These are phyloP conservation scores for Arthrobotrys sphaeroides DNA, from an alignment of 2,329 filamentous ascomycete genomes.

Conservation along the genomic window DNA sequence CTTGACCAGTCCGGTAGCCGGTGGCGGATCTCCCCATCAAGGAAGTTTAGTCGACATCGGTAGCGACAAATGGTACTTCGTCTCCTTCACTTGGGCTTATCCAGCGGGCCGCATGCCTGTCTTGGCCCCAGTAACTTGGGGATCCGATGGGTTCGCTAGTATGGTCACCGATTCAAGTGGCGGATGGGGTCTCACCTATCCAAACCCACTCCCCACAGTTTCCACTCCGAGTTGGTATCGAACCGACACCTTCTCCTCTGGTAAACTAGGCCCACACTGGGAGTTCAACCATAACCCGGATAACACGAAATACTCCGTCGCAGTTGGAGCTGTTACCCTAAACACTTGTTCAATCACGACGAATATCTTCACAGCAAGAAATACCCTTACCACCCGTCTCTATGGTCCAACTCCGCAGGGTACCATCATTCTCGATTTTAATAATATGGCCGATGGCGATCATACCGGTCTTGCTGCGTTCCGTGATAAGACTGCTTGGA, in stretches of 20 bases:
- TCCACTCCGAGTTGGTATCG: constrained; percentile 60
- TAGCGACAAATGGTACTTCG: constrained; percentile 69
- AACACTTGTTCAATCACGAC: constrained; percentile 25
- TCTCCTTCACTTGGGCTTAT: constrained; percentile 68
- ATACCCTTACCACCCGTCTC: constrained; percentile 67
- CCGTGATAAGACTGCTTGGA: constrained; percentile 67
- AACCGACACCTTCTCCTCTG: constrained; percentile 64
- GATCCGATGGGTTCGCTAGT: constrained; percentile 18
- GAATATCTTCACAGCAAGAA: constrained; percentile 62
- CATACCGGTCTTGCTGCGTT: constrained; percentile 67
- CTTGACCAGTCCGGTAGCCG: constrained; percentile 63
- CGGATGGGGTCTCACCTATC: constrained; percentile 25
- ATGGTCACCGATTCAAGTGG: constrained; percentile 27
- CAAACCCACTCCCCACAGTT: constrained; percentile 58
- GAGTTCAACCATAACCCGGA: constrained; percentile 73
- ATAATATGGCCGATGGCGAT: constrained; percentile 66
- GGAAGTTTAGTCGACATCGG: constrained; percentile 68
- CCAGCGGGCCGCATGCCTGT: constrained; percentile 69
- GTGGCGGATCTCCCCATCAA: constrained; percentile 67
- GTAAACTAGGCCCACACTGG: constrained; percentile 64
- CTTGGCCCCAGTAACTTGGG: constrained; percentile 67
- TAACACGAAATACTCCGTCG: constrained; percentile 63
- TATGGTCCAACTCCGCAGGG: constrained; percentile 64
- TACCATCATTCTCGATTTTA: constrained; percentile 66
- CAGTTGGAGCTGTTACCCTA: constrained; percentile 59